Percentiles rank a stretch among this genome's conserved stretches.
These are phyloP conservation scores for Lachnellula suecica DNA, from an alignment of 2,329 filamentous ascomycete species.

Conservation along the genomic window DNA sequence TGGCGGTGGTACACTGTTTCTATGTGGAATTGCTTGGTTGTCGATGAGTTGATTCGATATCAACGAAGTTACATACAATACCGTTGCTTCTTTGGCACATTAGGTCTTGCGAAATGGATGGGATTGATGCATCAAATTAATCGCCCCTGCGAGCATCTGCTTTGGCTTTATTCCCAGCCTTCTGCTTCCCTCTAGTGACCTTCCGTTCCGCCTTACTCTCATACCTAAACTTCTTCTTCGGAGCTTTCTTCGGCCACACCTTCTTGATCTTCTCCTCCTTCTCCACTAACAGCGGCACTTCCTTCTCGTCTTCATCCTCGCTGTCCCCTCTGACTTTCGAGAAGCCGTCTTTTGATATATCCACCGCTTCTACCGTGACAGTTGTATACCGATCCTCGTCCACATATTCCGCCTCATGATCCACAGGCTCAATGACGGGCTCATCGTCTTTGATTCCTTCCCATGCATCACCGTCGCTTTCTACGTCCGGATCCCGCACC, in stretches of 20 bases:
- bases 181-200: constrained; percentile 68
- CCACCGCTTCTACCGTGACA: constrained; percentile 88
- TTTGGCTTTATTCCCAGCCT: constrained; percentile 55
- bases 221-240: constrained; percentile 49
- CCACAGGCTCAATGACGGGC: constrained; percentile 47
- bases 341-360: constrained; percentile 72
- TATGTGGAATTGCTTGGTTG: constrained; percentile 21
- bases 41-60: constrained; percentile 18
- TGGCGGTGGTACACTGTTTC: constrained; percentile 27
- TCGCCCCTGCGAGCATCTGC: constrained; percentile 32
- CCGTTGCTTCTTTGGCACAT: constrained; percentile 9
- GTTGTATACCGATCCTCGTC: constrained; percentile 96
- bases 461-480: constrained; percentile 57
- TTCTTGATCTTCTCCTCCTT: constrained; percentile 33
- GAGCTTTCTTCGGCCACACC: constrained; percentile 34
- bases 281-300: constrained; percentile 34
- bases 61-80: constrained; percentile 22
- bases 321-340: constrained; percentile 47
- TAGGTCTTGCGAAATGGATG: not conserved
- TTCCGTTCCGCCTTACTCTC: constrained; percentile 71
- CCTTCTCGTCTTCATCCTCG: constrained; percentile 35
- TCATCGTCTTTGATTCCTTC: constrained; percentile 58
- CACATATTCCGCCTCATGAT: constrained; percentile 90
- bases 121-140: not conserved
- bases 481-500: constrained; percentile 41